Evolutionary conservation across 495 filamentous ascomycete species (phyloP), one percentile per base, ranked within the genome.

Genomic region (Podospora anserina): DNA sequence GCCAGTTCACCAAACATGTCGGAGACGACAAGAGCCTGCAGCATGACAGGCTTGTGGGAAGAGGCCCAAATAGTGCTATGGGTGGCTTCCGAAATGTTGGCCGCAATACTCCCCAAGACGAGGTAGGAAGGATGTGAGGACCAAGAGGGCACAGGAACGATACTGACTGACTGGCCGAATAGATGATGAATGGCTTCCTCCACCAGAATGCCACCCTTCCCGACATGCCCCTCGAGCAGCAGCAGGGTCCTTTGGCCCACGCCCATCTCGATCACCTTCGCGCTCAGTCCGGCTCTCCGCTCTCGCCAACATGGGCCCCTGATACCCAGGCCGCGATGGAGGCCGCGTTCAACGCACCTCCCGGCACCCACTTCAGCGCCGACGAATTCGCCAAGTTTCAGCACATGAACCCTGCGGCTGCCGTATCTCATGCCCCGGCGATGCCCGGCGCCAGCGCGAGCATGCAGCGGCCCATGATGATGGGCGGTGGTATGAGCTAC

Each of bases 131-230:
- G 32, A 54, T 30, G 19, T 18, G 23, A 55, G 15, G 55, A 34
- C 4, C 9, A 23, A n/a, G n/a, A 20, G 2, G 13, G 27, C 19
- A 67, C n/a, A 53, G 2, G 32, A 23, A 63, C 1, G 28, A 44
- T 15, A 1, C 39, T 49, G 9, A 28, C 44, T 62, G 5, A 66
- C 49, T 62, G 11, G 15, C 28, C 23, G n/a, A 16, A 30, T 73
- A 96, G 91, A 93, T 94, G 89, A 91, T 97, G 89, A 91, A 97
- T 75, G 89, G 93, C 53, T 99, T 97, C 80, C 83, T 96, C 75
- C 90, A 93, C 77, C 88, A 94, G 78, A 83, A 85, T 53, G 78
- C 78, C 27, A 72, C 59, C n/a, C 69, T 84, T 27, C 78, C 81
- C 68, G 75, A 83, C 68, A 79, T 80, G 72, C 70, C 78, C 2